A percentile compares a stretch with the other conserved stretches of the same genome.
These are phyloP conservation scores for Pinus albicaulis DNA, from an alignment of 75 land plant species.

Conservation along the genomic window DNA sequence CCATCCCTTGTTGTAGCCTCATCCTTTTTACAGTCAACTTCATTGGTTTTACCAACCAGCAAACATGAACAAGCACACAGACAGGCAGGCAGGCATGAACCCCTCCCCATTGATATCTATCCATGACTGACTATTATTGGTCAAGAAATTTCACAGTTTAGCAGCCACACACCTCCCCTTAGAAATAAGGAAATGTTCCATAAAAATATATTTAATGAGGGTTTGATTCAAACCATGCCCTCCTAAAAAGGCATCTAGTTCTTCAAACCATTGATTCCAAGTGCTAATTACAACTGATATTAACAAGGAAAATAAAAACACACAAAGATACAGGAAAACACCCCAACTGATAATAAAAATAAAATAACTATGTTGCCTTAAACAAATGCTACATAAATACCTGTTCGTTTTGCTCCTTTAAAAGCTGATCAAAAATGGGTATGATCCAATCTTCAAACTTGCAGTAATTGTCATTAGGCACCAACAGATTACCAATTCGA, in stretches of 20 bases:
- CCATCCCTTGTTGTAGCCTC: no score
- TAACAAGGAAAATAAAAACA: background rate
- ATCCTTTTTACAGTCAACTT: no score
- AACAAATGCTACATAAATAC: conserved; percentile 20
- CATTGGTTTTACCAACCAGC: no score
- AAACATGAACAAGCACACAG: no score
- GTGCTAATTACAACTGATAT: background rate
- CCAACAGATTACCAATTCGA: conserved; percentile 92
- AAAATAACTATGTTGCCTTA: no score
- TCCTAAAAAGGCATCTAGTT: background rate
- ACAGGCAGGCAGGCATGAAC: no score
- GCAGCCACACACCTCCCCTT: no score
- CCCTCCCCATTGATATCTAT: no score
- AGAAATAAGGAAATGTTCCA: background rate
- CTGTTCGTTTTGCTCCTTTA: conserved; percentile 73
- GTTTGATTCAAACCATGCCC: background rate
- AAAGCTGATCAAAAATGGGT: conserved; percentile 85
- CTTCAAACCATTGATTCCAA: background rate
- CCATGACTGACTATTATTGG: no score
- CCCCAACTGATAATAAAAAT: no score
- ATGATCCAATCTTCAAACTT: conserved; percentile 97
- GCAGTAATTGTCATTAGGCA: conserved; percentile 97
- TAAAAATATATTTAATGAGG: background rate
- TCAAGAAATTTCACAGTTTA: no score
- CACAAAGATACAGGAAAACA: background rate